Evolutionary conservation across 1,139 yeast genomes (phyloP), one percentile per base, ranked within the genome.

Genomic region (Geotrichum australiense): DNA sequence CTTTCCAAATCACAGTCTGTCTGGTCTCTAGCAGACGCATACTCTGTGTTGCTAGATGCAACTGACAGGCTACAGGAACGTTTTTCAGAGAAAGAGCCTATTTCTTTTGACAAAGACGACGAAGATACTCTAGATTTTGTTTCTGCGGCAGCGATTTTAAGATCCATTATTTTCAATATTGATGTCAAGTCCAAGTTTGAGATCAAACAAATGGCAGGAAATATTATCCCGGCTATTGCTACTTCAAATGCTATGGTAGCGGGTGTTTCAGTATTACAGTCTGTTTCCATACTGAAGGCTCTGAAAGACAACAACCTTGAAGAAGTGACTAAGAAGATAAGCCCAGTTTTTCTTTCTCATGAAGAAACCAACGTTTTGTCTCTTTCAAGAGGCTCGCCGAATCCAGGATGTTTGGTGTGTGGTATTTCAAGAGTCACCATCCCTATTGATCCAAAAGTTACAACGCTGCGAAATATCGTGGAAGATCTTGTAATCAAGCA

Each of bases 161-260:
- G 98, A 50, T 79, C 94, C 0, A 60, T 58, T 35, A 72, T 86
- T 1, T 93, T 91, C 57, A 68, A 72, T 23, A 89, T 93, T 48
- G 83, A 78, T 22, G 56, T 69, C 43, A 81, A 83, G 58, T 70
- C 94, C 12, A 82, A 85, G 52, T 93, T 93, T 56, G 95, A 86
- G 49, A 76, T 84, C 50, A 93, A 93, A 60, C 78, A 93, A 58
- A 87, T 89, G 53, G 98, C 98, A 0, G 99, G 99, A 7, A 91
- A 91, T 59, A 93, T 93, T 54, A 91, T 93, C 39, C 98, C 99
- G 0, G 98, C 98, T 0, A 89, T 93, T 53, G 98, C 98, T 10
- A 91, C 98, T 1, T 91, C 97, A 8, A 93, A 93, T 60, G 97
- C 98, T 1, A 80, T 91, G 16, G 80, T 91, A 49, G 89, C 96